Percentiles rank a stretch among this genome's conserved stretches.
These are phyloP conservation scores for Takashimella koratensis DNA, from an alignment of 1,284 basidiomycete genomes.

Conservation along the genomic window DNA sequence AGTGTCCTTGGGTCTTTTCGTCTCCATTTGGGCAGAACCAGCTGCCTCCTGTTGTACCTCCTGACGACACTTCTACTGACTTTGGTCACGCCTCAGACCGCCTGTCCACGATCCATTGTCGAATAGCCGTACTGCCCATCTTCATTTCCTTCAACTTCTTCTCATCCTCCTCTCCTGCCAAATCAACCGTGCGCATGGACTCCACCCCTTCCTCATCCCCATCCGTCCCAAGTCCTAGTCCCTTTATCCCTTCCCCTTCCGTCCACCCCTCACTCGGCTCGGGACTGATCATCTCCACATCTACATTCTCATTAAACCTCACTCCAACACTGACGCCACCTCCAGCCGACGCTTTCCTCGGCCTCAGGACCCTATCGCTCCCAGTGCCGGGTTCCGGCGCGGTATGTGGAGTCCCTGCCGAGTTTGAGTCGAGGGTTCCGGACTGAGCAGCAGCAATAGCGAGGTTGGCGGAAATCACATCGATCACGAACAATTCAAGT, in stretches of 20 bases:
- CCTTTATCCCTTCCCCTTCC: constrained; percentile 6
- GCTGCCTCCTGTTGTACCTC: no score
- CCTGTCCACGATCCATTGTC: constrained; percentile 64
- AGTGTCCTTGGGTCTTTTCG: no score
- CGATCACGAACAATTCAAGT: constrained; percentile 71
- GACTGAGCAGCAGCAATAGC: background rate
- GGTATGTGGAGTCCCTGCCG: no score
- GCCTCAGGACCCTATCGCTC: background rate
- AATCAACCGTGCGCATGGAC: constrained; percentile 14
- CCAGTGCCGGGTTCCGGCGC: background rate
- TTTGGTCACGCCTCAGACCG: no score
- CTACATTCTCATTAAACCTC: background rate
- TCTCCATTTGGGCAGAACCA: no score
- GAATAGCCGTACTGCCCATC: constrained; percentile 85
- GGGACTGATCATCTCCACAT: background rate
- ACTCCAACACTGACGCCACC: background rate
- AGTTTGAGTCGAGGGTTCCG: no score
- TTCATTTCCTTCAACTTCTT: constrained; percentile 68
- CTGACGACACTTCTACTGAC: no score
- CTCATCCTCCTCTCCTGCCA: constrained; percentile 58
- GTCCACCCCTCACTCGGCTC: background rate
- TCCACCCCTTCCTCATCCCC: constrained; percentile 3
- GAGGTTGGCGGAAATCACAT: constrained; percentile 69
- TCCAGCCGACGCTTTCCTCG: background rate
- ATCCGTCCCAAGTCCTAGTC: no score